Base-by-base conservation (phyloP, 2,329 filamentous ascomycete species). In the Fusarium subtropicale region DNA sequence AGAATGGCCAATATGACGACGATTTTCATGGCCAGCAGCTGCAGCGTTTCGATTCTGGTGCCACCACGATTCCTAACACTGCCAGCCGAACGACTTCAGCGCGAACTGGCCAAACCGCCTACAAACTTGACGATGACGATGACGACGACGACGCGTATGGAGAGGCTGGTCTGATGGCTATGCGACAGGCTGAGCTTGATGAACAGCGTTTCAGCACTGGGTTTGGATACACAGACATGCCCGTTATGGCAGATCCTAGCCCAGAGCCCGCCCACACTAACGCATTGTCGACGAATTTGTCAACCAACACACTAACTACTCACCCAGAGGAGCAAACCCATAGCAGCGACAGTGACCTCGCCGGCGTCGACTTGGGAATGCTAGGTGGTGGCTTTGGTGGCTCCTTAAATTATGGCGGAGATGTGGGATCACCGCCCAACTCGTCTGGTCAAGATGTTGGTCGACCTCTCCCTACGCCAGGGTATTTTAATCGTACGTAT, bases 71-170 rank as follows among this genome's bases (percentile, higher is more conserved):
- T 34, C 74, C 72, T 7, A 71, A 71, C n/a, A 64, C 66, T 9
- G 68, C 66, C 12, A 71, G 71, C 52, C 71, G 73, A 50, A 60
- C 68, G 12, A 66, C 67, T 20, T 72, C 73, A 22, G 60, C 60
- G 22, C 68, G 69, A n/a, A 63, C 63, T 34, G 67, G 67, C 5
- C 56, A 62, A 38, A 69, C 68, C 16, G 64, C 60, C 24, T 71
- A 66, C 24, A 66, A 71, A 30, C 64, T 84, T 5, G 68, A 66
- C 42, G 64, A 85, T 30, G 85, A 85, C 15, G 91, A 85, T 15
- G 91, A 95, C 56, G 93, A 97, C 51, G 97, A 93, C 75, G 95
- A 98, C 76, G 89, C 92, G 0, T 95, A 97, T 78, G 95, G 92
- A 22, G 90, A 91, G 39, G 93, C 93, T 64, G 95, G 96, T 18